Conservation (phyloP, 2,329 filamentous ascomycete genomes). For the Rhinocladiella mackenziei region DNA sequence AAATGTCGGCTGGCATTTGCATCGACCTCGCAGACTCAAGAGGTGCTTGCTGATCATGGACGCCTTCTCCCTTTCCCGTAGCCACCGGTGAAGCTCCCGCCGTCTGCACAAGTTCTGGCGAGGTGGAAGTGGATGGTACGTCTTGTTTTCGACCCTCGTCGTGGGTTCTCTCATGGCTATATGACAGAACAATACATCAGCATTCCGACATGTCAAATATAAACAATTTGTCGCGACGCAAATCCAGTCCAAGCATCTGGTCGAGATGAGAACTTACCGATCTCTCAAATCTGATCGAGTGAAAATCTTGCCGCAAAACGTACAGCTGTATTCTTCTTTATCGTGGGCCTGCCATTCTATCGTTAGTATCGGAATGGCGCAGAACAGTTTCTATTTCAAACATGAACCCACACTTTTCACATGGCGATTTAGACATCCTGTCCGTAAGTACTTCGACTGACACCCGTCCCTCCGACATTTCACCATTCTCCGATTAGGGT, state of each 20-base stretch:
- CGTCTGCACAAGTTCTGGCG: too few relatives aligned
- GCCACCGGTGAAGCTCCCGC: too few relatives aligned
- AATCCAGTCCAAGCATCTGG: too few relatives aligned
- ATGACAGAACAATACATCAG: not conserved
- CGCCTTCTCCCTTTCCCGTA: too few relatives aligned
- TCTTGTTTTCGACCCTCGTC: too few relatives aligned
- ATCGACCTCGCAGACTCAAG: too few relatives aligned
- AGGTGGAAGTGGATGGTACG: too few relatives aligned
- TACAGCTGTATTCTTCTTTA: conserved; percentile 3
- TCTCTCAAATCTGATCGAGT: conserved; percentile 12
- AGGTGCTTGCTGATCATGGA: too few relatives aligned
- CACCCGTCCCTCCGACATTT: conserved; percentile 12
- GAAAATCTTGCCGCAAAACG: conserved; percentile 8
- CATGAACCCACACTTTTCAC: conserved; percentile 12
- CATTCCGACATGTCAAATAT: too few relatives aligned
- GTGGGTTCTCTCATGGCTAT: too few relatives aligned
- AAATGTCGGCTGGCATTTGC: too few relatives aligned
- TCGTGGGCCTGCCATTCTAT: conserved; percentile 3
- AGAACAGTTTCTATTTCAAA: not conserved
- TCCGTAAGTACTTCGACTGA: conserved; percentile 6
- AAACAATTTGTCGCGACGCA: too few relatives aligned
- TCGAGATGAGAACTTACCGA: conserved; percentile 13
- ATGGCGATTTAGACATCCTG: conserved; percentile 11
- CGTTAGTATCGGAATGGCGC: not conserved
- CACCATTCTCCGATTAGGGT: conserved; percentile 3